Evolutionary conservation across 768 basidiomycete genomes (phyloP), one percentile per base, ranked within the genome.

Genomic region (Candolleomyces efflorescens): DNA sequence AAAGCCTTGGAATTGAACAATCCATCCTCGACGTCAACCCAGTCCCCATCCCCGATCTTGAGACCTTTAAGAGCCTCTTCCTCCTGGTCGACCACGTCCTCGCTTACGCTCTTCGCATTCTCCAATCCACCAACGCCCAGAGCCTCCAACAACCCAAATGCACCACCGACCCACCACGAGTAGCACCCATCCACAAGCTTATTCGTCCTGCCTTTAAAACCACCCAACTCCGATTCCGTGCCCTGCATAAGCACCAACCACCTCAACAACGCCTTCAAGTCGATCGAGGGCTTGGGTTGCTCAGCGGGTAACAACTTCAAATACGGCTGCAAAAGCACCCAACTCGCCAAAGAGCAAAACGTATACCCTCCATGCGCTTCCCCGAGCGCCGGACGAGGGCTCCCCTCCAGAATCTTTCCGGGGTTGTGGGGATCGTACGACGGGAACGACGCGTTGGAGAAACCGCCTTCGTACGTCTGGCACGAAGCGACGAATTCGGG

Each of bases 101-200:
- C 59, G 32, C 68, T 69, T 7, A 69, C 69, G 24, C 72, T 66
- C 47, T 67, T 71, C 10, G 73, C 69, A 62, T 75, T 72, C 44
- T 68, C 66, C 32, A 70, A 52, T 3, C 62, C 80, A 17, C 65
- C 78, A 55, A 78, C 69, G 12, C 78, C 78, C 0, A 85, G 64
- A 24, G 82, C 84, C 57, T 91, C 90, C 0, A 97, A 72, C 7
- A 98, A 73, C 0, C 82, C 78, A 67, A 97, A 92, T 15, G 89
- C 81, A 0, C 95, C 95, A 1, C 92, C 97, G 22, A 93, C 91
- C 97, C 96, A 99, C 97, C 97, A 99, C n/a, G 90, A 87, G 71
- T 99, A 99, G 71, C 97, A 99, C 3, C 96, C 97, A 65, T 99
- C 97, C 0, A 99, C 96, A n/a, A 99, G 81, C 70, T 99, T 99